Evolutionary conservation across 2,329 filamentous ascomycete genomes (phyloP), one percentile per base, ranked within the genome.

Genomic region (Tolypocladium pustulatum): DNA sequence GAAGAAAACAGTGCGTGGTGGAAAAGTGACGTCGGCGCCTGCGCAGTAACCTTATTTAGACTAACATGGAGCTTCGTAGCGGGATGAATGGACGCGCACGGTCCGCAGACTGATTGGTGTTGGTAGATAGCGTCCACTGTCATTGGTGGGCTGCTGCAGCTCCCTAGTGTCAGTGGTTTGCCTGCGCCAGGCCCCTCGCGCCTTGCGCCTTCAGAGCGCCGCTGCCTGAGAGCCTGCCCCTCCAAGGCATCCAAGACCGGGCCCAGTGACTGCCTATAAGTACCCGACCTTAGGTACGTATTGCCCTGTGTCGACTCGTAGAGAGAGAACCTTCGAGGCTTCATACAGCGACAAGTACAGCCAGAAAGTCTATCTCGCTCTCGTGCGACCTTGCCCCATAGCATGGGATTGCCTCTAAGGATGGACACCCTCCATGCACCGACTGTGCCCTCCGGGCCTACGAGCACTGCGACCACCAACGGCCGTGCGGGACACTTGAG

Each of bases 401-500:
- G 32, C 37, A 64, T 65, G 61, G 63, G 59, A 58, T 43, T 61
- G 34, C 61, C 52, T 56, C 51, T 63, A 58, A 65, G 55, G 66
- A 84, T 84, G 81, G 73, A 78, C 63, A 83, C 78, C 65, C 67
- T 85, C 57, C 81, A 84, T 67, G 81, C 82, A 61, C 82, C 81
- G 2, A 84, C 81, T 12, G 75, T 85, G 64, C 74, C 87, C 59
- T 92, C 91, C 49, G 92, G 91, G 61, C 89, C 90, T 38, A 87
- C 86, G 12, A 87, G 86, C 59, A 80, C 79, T 34, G 76, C 80
- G 49, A 64, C 74, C 43, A 75, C 79, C 58, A 89, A 88, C 71
- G 87, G 88, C 64, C 75, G 82, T 64, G 76, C 82, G 57, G 76
- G 77, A 63, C 81, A 87, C 62, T 75, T 91, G 65, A 87, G 89